Conservation (phyloP, 1,284 basidiomycete genomes). For the Tremellales sp. region DNA sequence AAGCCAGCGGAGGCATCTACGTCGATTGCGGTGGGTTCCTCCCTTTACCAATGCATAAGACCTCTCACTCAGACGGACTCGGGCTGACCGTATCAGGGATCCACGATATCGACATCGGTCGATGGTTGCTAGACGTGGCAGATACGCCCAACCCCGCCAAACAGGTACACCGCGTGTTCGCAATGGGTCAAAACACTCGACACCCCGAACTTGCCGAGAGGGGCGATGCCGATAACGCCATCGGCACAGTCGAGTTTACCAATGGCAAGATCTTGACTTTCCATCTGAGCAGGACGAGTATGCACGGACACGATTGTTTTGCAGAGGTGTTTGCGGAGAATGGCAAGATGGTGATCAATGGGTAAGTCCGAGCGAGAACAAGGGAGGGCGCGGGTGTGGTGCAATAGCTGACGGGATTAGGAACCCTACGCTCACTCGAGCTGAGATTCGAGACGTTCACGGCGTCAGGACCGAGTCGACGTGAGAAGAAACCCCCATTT, state of each 20-base stretch:
- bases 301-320: conserved; percentile 29
- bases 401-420: conserved; percentile 1
- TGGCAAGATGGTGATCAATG: conserved; percentile 27
- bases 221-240: conserved; percentile 21
- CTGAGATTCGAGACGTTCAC: conserved; percentile 26
- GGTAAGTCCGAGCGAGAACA: background rate
- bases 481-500: too few relatives aligned
- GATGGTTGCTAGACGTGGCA: conserved; percentile 1
- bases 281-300: conserved; percentile 26
- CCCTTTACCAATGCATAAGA: too few relatives aligned
- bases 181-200: conserved; percentile 15
- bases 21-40: conserved; percentile 4
- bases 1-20: conserved; percentile 21
- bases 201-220: conserved; percentile 18
- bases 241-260: conserved; percentile 17
- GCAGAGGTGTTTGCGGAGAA: conserved; percentile 29
- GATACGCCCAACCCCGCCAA: conserved; percentile 5
- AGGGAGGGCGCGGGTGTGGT: background rate
- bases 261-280: conserved; percentile 16
- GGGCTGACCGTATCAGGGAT: conserved; percentile 1
- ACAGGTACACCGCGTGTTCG: conserved; percentile 12
- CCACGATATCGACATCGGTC: conserved; percentile 7
- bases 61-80: too few relatives aligned
- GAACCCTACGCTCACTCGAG: conserved; percentile 21
- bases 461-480: conserved; percentile 25